Evolutionary conservation across 164 flowering plant genomes (phyloP).

Genomic region (Nymphaea thermarum): DNA sequence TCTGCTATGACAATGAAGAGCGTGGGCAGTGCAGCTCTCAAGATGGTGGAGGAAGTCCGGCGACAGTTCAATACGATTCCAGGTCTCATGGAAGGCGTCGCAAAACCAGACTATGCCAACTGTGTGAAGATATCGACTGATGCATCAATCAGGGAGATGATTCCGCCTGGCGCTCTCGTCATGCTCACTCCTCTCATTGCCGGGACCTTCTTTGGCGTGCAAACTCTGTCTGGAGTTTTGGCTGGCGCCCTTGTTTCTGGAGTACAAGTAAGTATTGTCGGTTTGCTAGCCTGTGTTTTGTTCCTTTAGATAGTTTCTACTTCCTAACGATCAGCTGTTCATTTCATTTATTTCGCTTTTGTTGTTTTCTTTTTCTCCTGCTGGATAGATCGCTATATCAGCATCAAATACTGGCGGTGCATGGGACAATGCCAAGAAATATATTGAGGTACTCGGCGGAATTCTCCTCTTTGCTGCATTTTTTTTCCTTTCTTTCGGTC

Average conservation of each 20-base stretch:
- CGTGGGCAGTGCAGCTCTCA: slow-evolving; percentile 25
- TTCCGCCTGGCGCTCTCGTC: slow-evolving; percentile 25
- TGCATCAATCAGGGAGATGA: slow-evolving; percentile 25
- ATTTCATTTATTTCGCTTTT: too few species aligned
- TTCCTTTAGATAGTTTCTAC: too few species aligned
- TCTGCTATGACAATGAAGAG: slow-evolving; percentile 31
- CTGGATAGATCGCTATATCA: slow-evolving; percentile 18
- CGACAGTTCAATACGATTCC: slow-evolving; percentile 26
- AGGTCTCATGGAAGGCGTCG: slow-evolving; percentile 22
- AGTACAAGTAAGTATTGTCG: slow-evolving; percentile 11
- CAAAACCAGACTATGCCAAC: slow-evolving; percentile 27
- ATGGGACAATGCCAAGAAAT: slow-evolving; percentile 25
- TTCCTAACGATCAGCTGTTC: too few species aligned
- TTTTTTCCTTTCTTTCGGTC: too few species aligned
- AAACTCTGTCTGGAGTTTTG: slow-evolving; percentile 22
- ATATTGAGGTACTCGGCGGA: slow-evolving; percentile 15
- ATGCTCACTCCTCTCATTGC: slow-evolving; percentile 25
- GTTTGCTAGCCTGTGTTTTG: too few species aligned
- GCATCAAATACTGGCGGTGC: slow-evolving; percentile 27
- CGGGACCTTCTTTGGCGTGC: slow-evolving; percentile 21
- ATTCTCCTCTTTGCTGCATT: too few species aligned
- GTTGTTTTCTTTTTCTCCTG: too few species aligned
- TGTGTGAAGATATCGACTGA: slow-evolving; percentile 28
- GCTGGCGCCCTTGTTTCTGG: slow-evolving; percentile 26
- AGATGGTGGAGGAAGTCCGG: slow-evolving; percentile 28